Conservation (phyloP, 1,284 basidiomycete genomes). For the Pulchroboletus neoregius region DNA sequence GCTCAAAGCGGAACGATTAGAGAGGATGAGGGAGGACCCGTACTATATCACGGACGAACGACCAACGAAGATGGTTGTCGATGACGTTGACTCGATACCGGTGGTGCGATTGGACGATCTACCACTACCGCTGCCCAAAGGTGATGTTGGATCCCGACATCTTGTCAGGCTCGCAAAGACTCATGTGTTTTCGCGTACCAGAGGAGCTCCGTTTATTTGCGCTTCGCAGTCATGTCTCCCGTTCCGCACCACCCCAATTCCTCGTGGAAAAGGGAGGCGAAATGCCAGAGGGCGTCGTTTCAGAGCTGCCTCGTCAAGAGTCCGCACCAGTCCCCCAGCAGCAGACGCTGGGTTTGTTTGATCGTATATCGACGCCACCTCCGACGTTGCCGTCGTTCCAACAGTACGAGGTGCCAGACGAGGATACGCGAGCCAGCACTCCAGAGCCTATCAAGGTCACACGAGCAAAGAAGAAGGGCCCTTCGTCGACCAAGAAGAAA, state of each 20-base stretch:
- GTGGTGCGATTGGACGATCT: conserved; percentile 76
- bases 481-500: conserved; percentile 60
- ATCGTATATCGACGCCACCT: conserved; percentile 37
- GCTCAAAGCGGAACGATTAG: conserved; percentile 72
- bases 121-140: conserved; percentile 38
- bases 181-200: conserved; percentile 9
- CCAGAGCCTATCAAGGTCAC: conserved; percentile 74
- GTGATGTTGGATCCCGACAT: conserved; percentile 23
- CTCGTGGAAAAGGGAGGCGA: conserved; percentile 78
- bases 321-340: conserved; percentile 26
- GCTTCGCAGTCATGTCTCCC: conserved; percentile 35
- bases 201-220: conserved; percentile 39
- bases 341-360: conserved; percentile 27
- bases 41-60: conserved; percentile 78
- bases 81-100: conserved; percentile 82
- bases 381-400: conserved; percentile 49
- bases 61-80: conserved; percentile 39
- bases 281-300: conserved; percentile 67
- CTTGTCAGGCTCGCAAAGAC: background rate
- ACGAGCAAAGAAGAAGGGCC: conserved; percentile 65
- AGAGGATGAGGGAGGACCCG: conserved; percentile 76
- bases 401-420: conserved; percentile 53
- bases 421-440: conserved; percentile 49
- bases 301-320: conserved; percentile 21
- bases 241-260: conserved; percentile 39